A percentile compares a stretch with the other conserved stretches of the same genome.
phyloP scores from a whole-genome alignment of 768 basidiomycete genomes.

The Gautieria morchelliformis region DNA sequence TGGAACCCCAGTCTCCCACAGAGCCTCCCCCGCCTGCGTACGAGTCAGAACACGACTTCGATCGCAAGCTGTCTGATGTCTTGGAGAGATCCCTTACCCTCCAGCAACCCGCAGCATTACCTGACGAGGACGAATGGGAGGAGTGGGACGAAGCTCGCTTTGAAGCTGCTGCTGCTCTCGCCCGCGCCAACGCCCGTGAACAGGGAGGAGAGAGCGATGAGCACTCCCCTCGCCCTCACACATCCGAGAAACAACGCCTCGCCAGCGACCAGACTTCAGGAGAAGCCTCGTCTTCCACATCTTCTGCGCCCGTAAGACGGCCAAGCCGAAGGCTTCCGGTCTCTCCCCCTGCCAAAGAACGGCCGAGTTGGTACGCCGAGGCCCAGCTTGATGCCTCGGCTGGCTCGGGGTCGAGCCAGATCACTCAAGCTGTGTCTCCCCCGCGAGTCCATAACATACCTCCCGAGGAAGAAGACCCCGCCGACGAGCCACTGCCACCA shows the following conservation, averaged over 20 bases:
- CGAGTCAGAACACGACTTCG: conserved; percentile 32
- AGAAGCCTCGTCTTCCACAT: background rate
- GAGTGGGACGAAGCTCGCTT: conserved; percentile 37
- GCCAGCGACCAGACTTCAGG: background rate
- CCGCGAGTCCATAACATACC: background rate
- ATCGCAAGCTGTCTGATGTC: conserved; percentile 41
- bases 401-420: background rate
- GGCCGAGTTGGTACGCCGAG: conserved; percentile 23
- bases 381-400: conserved; percentile 17
- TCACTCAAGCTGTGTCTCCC: background rate
- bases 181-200: conserved; percentile 2
- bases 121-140: conserved; percentile 38
- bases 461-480: background rate
- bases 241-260: background rate
- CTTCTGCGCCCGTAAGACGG: background rate
- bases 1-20: background rate
- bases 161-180: conserved; percentile 22
- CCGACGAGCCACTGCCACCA: conserved; percentile 27
- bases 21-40: conserved; percentile 32
- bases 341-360: conserved; percentile 13
- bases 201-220: background rate
- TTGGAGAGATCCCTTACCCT: conserved; percentile 29
- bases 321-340: too few species aligned
- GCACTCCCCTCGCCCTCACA: background rate
- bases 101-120: conserved; percentile 14